Evolutionary conservation across 306 rosid species (phyloP).

Genomic region (Begonia peltatifolia): DNA sequence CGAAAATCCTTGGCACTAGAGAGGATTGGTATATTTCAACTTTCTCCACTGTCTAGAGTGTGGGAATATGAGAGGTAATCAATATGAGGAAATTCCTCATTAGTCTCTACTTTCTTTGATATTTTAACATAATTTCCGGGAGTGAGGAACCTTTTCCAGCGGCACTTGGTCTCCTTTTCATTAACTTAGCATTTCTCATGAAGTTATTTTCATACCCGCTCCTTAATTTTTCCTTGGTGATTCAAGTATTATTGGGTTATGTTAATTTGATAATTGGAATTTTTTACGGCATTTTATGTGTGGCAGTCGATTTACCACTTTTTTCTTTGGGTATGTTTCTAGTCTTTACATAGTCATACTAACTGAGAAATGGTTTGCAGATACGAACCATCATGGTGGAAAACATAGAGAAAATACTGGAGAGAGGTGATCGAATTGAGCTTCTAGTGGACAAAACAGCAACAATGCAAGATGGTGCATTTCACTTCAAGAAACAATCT

Average conservation of each 20-base stretch:
- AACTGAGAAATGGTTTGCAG: conserved; percentile 30
- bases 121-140: no score
- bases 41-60: no score
- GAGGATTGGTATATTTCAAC: no score
- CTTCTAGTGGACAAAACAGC: conserved; percentile 95
- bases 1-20: no score
- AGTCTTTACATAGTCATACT: conserved; percentile 14
- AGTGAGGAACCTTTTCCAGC: no score
- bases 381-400: conserved; percentile 91
- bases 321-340: background rate
- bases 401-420: conserved; percentile 84
- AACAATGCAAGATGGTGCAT: conserved; percentile 95
- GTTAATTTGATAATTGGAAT: background rate
- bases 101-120: no score
- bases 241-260: conserved; percentile 27
- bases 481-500: conserved; percentile 92
- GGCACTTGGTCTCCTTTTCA: no score
- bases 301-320: background rate
- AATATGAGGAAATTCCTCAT: no score
- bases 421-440: conserved; percentile 93
- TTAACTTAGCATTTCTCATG: no score
- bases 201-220: no score
- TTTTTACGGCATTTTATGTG: background rate
- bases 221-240: no score
- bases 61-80: no score